Base-by-base conservation (phyloP, 768 basidiomycete species). In the Filobasidium wieringae region DNA sequence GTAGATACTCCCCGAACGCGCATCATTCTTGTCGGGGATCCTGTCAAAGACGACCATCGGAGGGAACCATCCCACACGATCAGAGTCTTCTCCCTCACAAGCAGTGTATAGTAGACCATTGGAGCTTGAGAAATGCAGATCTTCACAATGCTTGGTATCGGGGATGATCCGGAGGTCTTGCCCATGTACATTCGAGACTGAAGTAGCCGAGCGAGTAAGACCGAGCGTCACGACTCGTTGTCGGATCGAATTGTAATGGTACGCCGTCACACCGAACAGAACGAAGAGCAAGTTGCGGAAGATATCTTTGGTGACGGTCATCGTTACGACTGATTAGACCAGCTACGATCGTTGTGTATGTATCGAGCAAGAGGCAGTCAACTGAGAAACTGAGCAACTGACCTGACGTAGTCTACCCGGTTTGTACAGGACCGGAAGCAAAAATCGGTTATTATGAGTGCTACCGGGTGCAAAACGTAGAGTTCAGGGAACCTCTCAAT, bases 21-120 rank as follows among this genome's bases (percentile, higher is more conserved):
- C 45, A 11, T 24, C 55, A 40, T 22, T 40, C 9, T 32, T 54
- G 14, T 39, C 47, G 22, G 34, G 39, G 19, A 58, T 57, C 24
- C 51, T 19, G 26, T 57, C 60, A 37, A 63, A 59, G 3, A 24
- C 39, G 1, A 29, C 36, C 37, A 50, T 27, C 27, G 62, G 53
- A 2, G 65, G 65, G 45, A 57, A 66, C 65, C 65, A 66, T 2
- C 36, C 40, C 31, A 40, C 30, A 24, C 65, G 31, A 11, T 29
- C 26, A 5, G 11, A 9, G 27, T 15, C 4, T 24, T 55, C 37
- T 19, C 59, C 58, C 29, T 63, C 58, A 40, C 62, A 63, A 14
- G 60, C 51, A 24, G 58, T 43, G 24, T 62, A 27, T 19, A 66
- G 27, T 30, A 60, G 22, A 9, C 58, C 58, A 26, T 55, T 57